These are phyloP conservation scores for Kwoniella botswanensis DNA, from an alignment of 768 basidiomycete genomes.

Conservation along the genomic window DNA sequence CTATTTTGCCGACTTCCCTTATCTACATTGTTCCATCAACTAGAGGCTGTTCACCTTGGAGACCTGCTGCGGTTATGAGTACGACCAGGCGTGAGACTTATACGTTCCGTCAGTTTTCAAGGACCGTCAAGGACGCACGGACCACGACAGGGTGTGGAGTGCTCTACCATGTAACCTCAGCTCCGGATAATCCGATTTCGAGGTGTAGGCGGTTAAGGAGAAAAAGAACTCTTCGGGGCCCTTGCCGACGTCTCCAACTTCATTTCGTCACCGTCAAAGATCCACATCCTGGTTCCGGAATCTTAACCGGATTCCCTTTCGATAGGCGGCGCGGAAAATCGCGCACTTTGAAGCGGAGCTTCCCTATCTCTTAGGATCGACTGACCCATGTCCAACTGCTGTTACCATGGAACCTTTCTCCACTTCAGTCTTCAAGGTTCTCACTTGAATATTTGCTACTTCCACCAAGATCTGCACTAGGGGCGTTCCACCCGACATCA, in stretches of 20 bases:
- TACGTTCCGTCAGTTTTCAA: slow-evolving; percentile 80
- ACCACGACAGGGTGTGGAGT: slow-evolving; percentile 70
- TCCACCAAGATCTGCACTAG: slow-evolving; percentile 87
- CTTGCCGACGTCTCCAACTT: slow-evolving; percentile 67
- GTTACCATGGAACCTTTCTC: slow-evolving; percentile 86
- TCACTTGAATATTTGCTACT: slow-evolving; percentile 88
- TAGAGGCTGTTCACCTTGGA: slow-evolving; percentile 82
- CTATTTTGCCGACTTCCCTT: slow-evolving; percentile 81
- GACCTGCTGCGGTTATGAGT: slow-evolving; percentile 77
- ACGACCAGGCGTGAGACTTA: slow-evolving; percentile 73
- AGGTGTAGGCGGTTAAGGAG: slow-evolving; percentile 71
- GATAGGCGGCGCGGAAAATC: slow-evolving; percentile 70
- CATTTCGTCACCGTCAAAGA: slow-evolving; percentile 69
- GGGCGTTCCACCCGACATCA: slow-evolving; percentile 74
- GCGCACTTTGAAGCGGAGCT: slow-evolving; percentile 72
- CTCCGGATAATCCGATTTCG: slow-evolving; percentile 76
- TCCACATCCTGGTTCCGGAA: slow-evolving; percentile 73
- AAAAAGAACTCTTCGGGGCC: slow-evolving; percentile 79
- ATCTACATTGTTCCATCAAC: slow-evolving; percentile 79
- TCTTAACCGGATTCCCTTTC: slow-evolving; percentile 80
- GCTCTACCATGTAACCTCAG: slow-evolving; percentile 77
- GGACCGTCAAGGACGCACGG: slow-evolving; percentile 75
- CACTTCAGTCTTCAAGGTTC: slow-evolving; percentile 86
- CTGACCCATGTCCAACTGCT: slow-evolving; percentile 85
- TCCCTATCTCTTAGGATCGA: slow-evolving; percentile 80